Base-by-base conservation (phyloP, 495 filamentous ascomycete genomes). In the Ramalina peruviana region DNA sequence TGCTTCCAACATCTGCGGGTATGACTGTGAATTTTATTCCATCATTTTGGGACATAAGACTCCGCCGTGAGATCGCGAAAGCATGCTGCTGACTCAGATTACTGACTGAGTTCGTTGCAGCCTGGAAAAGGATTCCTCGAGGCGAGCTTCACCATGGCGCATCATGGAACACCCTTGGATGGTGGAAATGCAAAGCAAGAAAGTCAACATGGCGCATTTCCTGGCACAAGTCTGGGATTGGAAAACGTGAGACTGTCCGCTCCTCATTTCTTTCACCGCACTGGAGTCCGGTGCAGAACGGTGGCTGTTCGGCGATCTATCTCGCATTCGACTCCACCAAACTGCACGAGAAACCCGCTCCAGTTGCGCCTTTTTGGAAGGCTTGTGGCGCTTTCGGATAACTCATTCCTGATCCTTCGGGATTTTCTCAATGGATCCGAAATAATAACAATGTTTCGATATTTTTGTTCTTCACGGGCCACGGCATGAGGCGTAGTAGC, bases 101-200 rank as follows among this genome's bases (percentile, higher is more conserved):
- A 25, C 33, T 53, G 36, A 52, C 15, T 9, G 38, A 52, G 51
- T 46, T 46, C 13, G 25, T 23, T 38, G 42, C 10, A 95, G 90
- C 68, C 78, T 96, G 48, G 92, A 97, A 66, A 98, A 98, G 70
- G 88, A 98, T 61, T 81, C 82, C 23, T 69, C 69, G 51, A 80
- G 89, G 60, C 77, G 92, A 55, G 93, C 89, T 33, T 89, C 82
- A 44, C 92, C 92, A 36, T 97, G 93, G 92, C 84, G 89, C 53
- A 97, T 98, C 90, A 81, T 95, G 55, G 93, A 97, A 56, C 93
- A 98, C 72, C 92, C 92, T 7, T 98, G 92, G 92, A 90, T 98
- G 77, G 68, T 83, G 49, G 92, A 96, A 59, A 96, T 96, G 86
- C 82, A 81, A 56, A 76, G 77, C 47, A 97, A 95, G 73, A 85